Conservation (phyloP, 345 rosid genomes). For the rapeseed (Brassica napus) region Da-Ae NC_063442.1:44488501-44489000, state of each 20-base stretch:
- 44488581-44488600: neutral
- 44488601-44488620: too few species aligned
- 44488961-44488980: constrained; percentile 79
- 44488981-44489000: constrained; percentile 70
- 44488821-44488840: too few species aligned
- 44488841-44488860: neutral
- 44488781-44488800: neutral
- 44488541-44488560: neutral
- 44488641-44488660: neutral
- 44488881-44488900: too few species aligned
- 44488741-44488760: neutral
- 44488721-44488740: neutral
- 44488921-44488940: neutral
- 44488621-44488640: too few species aligned
- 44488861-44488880: too few species aligned
- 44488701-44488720: neutral
- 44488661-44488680: too few species aligned
- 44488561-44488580: neutral
- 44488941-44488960: constrained; percentile 92
- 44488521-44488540: neutral
- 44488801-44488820: neutral
- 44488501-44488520: neutral
- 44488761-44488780: neutral
- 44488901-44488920: too few species aligned
- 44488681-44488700: neutral